Conservation (phyloP, 2,329 filamentous ascomycete genomes). For the Pseudopithomyces maydicus region DNA sequence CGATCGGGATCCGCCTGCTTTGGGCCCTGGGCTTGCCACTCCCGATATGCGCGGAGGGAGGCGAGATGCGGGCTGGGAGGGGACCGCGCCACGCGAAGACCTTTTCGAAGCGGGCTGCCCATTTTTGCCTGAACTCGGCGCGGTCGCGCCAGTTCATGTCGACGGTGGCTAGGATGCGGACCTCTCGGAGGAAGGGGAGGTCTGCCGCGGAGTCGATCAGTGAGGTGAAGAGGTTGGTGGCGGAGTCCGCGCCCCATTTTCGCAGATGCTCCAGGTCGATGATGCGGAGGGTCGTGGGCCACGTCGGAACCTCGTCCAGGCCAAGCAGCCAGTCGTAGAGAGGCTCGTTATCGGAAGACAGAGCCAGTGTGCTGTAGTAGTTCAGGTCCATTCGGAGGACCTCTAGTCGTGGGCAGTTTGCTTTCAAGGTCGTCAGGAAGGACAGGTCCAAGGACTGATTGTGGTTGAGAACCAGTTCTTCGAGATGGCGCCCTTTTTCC, state of each 20-base stretch:
- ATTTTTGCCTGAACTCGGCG: conserved; percentile 76
- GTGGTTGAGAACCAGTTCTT: conserved; percentile 72
- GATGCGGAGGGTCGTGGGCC: conserved; percentile 73
- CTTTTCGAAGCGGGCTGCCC: conserved; percentile 71
- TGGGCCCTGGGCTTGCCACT: conserved; percentile 47
- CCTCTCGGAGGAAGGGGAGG: conserved; percentile 69
- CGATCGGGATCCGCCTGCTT: conserved; percentile 15
- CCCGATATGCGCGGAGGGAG: conserved; percentile 49
- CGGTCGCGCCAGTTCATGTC: conserved; percentile 76
- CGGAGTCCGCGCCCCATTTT: conserved; percentile 71
- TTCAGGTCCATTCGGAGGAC: conserved; percentile 77
- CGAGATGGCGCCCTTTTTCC: conserved; percentile 70
- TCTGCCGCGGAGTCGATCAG: conserved; percentile 72
- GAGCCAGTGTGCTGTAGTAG: conserved; percentile 73
- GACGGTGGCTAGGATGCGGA: conserved; percentile 74
- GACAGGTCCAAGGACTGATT: conserved; percentile 78
- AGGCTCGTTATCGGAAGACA: conserved; percentile 74
- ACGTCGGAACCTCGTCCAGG: conserved; percentile 70
- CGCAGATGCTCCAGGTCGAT: conserved; percentile 79
- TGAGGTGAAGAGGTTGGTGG: conserved; percentile 78
- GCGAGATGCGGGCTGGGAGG: conserved; percentile 49
- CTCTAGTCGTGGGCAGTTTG: conserved; percentile 72
- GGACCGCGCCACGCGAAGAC: conserved; percentile 64
- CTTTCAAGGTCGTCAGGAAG: conserved; percentile 71
- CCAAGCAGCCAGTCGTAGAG: conserved; percentile 71